Conservation (phyloP, 805 yeast species). For the Kazachstania africana region DNA sequence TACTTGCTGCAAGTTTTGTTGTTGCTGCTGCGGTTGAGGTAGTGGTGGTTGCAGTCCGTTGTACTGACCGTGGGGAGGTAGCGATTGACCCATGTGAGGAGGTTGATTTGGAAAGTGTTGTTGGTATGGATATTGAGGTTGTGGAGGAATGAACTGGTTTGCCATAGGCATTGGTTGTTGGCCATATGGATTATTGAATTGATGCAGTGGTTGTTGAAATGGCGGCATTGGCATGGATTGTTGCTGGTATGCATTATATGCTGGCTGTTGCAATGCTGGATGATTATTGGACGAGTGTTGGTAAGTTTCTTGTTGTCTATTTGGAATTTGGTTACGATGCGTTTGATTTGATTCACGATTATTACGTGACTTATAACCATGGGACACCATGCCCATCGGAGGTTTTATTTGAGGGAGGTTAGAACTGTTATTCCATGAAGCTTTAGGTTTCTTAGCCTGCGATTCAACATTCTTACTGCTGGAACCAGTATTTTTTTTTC, state of each 20-base stretch:
- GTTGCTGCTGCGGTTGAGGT: slow-evolving; percentile 10
- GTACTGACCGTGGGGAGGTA: slow-evolving; percentile 1
- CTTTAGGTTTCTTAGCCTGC: too few relatives aligned
- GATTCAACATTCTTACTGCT: too few relatives aligned
- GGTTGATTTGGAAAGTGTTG: too few relatives aligned
- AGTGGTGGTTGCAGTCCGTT: slow-evolving; percentile 6
- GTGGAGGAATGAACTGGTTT: neutral
- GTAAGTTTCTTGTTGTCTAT: too few relatives aligned
- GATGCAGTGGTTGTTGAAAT: neutral
- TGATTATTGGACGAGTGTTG: too few relatives aligned
- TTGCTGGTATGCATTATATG: neutral
- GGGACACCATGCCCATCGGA: slow-evolving; percentile 7
- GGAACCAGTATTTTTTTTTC: slow-evolving; percentile 21
- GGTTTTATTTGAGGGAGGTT: slow-evolving; percentile 10
- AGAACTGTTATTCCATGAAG: too few relatives aligned
- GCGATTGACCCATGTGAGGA: slow-evolving; percentile 4
- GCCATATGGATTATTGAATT: neutral
- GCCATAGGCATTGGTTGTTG: slow-evolving; percentile 1
- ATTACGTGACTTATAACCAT: slow-evolving; percentile 6
- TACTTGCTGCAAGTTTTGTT: slow-evolving; percentile 13
- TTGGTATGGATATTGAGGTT: slow-evolving; percentile 2
- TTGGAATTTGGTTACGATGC: neutral
- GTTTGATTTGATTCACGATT: too few relatives aligned
- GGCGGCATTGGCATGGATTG: neutral
- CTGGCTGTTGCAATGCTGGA: neutral